Evolutionary conservation across 2,329 filamentous ascomycete genomes (phyloP), one percentile per base, ranked within the genome.

Genomic region (Fusarium bactridioides): DNA sequence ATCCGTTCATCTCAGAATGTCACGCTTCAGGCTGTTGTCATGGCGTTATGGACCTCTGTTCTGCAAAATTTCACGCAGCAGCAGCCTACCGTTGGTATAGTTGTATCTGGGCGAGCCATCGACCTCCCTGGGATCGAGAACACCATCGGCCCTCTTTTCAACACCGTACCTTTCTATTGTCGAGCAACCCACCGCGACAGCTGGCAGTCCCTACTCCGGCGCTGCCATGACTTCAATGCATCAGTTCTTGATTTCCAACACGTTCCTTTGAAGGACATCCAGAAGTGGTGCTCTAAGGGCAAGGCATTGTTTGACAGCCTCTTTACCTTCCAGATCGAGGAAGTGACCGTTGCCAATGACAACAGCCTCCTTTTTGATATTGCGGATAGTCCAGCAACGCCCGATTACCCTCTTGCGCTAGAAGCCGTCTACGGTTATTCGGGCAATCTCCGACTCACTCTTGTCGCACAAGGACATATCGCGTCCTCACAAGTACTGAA

Each of bases 81-180:
- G 21, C 80, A 85, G 11, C 81, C 88, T 4, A 88, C 89, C 0
- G 84, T 95, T 19, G 95, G 95, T 2, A 83, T 97, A 25, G 87
- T 98, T 18, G 87, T 93, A 0, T 96, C 94, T 11, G 95, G 95
- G 2, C 88, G 95, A 66, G 88, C 90, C 0, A 88, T 97, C 9
- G 88, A 93, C 47, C 82, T 94, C 18, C 86, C 91, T 12, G 85
- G 85, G 4, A 87, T 91, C 4, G 92, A 94, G 51, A 78, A 85
- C 27, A 88, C 93, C 2, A 87, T 96, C 45, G 95, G 95, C 0
- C 95, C 95, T 0, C 83, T 98, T 25, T 97, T 98, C 86, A 98
- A 98, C 78, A 97, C 94, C 0, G 84, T 98, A 3, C 94, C 95
- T 0, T 94, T 92, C 78, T 86, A 88, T 61, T 81, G 90, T 38